Evolutionary conservation across 768 basidiomycete species (phyloP).

Genomic region (Panus rudis): DNA sequence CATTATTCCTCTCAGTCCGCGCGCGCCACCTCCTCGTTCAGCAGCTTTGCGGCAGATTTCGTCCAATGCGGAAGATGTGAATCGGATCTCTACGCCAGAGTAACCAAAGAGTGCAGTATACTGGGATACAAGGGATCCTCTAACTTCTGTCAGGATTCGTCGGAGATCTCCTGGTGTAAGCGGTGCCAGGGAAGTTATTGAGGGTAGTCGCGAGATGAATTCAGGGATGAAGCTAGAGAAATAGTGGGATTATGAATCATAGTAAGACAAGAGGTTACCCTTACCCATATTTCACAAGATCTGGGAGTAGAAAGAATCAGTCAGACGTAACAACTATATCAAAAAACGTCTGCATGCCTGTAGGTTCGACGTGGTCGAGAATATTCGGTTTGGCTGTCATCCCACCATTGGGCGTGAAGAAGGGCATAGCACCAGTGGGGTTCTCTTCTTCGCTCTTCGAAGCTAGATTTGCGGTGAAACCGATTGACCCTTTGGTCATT

Average conservation of each 20-base stretch:
- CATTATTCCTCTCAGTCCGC: conserved; percentile 87
- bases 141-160: conserved; percentile 87
- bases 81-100: conserved; percentile 80
- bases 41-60: conserved; percentile 76
- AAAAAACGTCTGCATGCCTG: conserved; percentile 34
- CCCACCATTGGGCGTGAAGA: conserved; percentile 70
- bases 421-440: conserved; percentile 39
- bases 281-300: conserved; percentile 82
- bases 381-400: conserved; percentile 40
- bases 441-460: conserved; percentile 31
- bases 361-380: conserved; percentile 67
- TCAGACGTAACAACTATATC: background rate
- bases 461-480: conserved; percentile 59
- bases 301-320: conserved; percentile 26
- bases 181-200: conserved; percentile 78
- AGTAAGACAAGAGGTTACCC: too few species aligned
- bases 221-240: conserved; percentile 85
- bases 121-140: conserved; percentile 86
- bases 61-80: conserved; percentile 73
- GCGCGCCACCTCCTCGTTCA: conserved; percentile 82
- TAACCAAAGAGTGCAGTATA: conserved; percentile 79
- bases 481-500: conserved; percentile 89
- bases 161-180: conserved; percentile 78
- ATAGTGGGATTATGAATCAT: background rate
- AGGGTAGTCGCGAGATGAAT: conserved; percentile 89